Evolutionary conservation across 176 grass and related monocot species (phyloP), one percentile per base, ranked within the genome.

Genomic region (Oryza coarctata): DNA sequence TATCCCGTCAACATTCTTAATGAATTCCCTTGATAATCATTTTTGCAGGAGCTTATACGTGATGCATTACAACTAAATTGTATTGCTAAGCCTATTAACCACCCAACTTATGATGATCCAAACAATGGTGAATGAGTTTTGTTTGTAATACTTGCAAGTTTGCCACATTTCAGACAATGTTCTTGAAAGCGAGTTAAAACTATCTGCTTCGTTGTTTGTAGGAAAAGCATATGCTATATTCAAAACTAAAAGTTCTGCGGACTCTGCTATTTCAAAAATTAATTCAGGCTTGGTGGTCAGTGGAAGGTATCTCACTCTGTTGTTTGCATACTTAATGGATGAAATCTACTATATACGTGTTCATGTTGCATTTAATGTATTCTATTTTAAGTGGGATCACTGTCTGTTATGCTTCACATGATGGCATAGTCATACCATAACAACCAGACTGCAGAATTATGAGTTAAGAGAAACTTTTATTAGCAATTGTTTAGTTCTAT

Each of bases 141-240:
- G 69, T 84, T 85, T 45, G 33, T 69, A 80, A 70, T 76, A 15
- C 69, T 61, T 22, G 25, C 68, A 40, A 9, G 27, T 20, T 70
- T 70, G 25, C 3, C 33, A 62, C 87, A 30, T 79, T 90, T 7
- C 7, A 76, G n/a, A 33, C 66, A 63, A 70, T 67, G 25, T 38
- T 65, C 11, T 33, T 58, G 65, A 34, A 43, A 30, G 32, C 28
- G 44, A 57, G 82, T 63, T 88, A 52, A 66, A 36, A 70, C 15
- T 63, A 44, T 17, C 81, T 29, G 25, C 34, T 74, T 89, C 41
- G 22, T 82, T 87, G 71, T 68, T 35, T 76, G 65, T 90, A 99
- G 97, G 97, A 73, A 88, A 95, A 86, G 93, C 97, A 58, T 99
- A 99, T 84, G 87, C 81, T 78, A 84, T 95, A 77, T 99, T 99